Percentiles rank a stretch among this genome's conserved stretches.
Conservation (phyloP, 1,284 basidiomycete species). For the Microbotryomycetes sp. region DNA sequence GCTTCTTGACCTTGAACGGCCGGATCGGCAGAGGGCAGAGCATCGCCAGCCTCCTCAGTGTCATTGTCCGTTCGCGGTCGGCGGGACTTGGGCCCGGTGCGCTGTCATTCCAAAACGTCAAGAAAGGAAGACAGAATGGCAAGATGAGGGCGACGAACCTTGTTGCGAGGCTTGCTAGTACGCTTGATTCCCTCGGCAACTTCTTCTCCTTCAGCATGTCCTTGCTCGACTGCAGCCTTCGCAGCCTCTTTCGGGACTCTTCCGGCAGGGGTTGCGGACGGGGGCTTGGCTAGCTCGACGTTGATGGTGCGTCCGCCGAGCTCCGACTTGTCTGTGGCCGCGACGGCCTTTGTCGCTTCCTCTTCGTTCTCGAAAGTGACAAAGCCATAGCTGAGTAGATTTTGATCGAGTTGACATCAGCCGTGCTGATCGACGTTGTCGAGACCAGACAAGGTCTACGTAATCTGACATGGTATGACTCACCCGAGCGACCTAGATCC, state of each 20-base stretch:
- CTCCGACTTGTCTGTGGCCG: constrained; percentile 74
- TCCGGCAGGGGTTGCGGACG: constrained; percentile 52
- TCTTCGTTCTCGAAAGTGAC: constrained; percentile 71
- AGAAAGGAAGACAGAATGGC: too few relatives aligned
- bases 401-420: not conserved
- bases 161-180: constrained; percentile 49
- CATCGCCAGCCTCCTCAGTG: constrained; percentile 31
- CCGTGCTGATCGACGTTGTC: not conserved
- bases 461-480: not conserved
- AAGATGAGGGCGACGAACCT: not conserved
- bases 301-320: constrained; percentile 79
- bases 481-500: constrained; percentile 72
- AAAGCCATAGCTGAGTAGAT: constrained; percentile 56
- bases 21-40: constrained; percentile 11
- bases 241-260: constrained; percentile 23
- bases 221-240: constrained; percentile 18
- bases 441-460: not conserved
- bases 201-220: constrained; percentile 45
- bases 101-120: not conserved
- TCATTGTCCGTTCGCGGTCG: constrained; percentile 23
- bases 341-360: constrained; percentile 77
- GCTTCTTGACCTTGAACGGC: constrained; percentile 35
- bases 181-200: constrained; percentile 59
- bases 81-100: constrained; percentile 12
- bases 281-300: constrained; percentile 81